Evolutionary conservation across 257 asterid species (phyloP).

Genomic region (Capsicum chinense): DNA sequence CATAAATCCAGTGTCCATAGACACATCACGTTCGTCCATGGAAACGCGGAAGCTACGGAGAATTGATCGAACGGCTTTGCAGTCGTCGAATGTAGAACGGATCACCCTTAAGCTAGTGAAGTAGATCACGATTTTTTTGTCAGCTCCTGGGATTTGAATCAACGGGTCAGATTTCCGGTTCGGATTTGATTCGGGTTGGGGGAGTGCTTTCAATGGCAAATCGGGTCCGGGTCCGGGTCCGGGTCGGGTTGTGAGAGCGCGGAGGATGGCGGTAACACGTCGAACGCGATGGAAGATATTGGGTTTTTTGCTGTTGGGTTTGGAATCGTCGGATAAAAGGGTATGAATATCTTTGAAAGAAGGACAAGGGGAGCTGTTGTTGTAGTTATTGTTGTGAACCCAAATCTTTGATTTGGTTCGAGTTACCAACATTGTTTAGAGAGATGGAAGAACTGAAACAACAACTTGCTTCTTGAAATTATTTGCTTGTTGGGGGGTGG

Average conservation of each 20-base stretch:
- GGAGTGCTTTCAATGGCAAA: slow-evolving; percentile 14
- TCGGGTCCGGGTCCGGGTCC: slow-evolving; percentile 32
- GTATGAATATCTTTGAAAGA: slow-evolving; percentile 82
- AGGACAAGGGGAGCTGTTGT: slow-evolving; percentile 62
- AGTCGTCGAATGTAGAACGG: slow-evolving; percentile 86
- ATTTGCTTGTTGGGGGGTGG: neutral
- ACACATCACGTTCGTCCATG: slow-evolving; percentile 86
- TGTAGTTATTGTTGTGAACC: slow-evolving; percentile 37
- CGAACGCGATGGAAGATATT: slow-evolving; percentile 75
- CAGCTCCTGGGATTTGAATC: slow-evolving; percentile 70
- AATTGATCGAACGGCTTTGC: slow-evolving; percentile 70
- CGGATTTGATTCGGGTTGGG: neutral
- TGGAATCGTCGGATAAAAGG: slow-evolving; percentile 54
- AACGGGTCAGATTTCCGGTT: slow-evolving; percentile 41
- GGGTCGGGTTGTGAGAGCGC: slow-evolving; percentile 50
- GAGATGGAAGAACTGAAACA: slow-evolving; percentile 12
- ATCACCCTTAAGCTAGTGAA: slow-evolving; percentile 84
- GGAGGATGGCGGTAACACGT: slow-evolving; percentile 59
- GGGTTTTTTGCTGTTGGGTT: slow-evolving; percentile 36
- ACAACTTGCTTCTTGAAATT: neutral
- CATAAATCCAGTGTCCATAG: slow-evolving; percentile 79
- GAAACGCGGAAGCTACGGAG: slow-evolving; percentile 69
- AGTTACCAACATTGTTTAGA: slow-evolving; percentile 66
- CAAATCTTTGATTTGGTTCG: slow-evolving; percentile 65
- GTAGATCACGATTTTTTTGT: slow-evolving; percentile 69